Evolutionary conservation across 139 green algal genomes (phyloP).

Genomic region (Klebsormidium nitens): DNA sequence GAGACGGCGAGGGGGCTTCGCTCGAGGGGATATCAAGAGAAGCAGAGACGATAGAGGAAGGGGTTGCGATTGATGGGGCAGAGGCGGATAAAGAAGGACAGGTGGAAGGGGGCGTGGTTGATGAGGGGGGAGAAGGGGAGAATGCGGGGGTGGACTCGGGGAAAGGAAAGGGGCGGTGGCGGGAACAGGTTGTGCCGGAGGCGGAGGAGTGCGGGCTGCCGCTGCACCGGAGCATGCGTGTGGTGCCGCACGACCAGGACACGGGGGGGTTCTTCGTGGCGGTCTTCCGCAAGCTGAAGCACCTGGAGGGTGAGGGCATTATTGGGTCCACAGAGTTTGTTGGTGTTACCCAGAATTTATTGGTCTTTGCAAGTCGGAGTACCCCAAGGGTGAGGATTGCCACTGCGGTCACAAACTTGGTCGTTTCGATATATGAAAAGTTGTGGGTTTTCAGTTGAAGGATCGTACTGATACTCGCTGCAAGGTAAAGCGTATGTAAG

Average conservation of each 20-base stretch:
- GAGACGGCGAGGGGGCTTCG: background rate
- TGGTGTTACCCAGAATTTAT: too few relatives aligned
- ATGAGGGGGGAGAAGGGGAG: background rate
- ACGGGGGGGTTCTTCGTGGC: constrained; percentile 98
- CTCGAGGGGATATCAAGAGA: background rate
- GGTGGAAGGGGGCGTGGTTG: background rate
- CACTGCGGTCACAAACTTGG: background rate
- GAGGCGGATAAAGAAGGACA: constrained; percentile 13
- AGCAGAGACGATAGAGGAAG: background rate
- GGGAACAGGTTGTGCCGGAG: constrained; percentile 12
- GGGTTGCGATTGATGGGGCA: background rate
- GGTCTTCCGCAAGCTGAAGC: constrained; percentile 79
- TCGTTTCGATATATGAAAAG: background rate
- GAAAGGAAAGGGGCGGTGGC: background rate
- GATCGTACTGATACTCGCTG: too few relatives aligned
- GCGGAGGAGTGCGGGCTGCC: constrained; percentile 48
- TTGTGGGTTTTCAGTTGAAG: too few relatives aligned
- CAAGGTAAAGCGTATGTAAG: too few relatives aligned
- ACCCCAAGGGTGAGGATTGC: constrained; percentile 3
- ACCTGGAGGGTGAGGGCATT: constrained; percentile 12
- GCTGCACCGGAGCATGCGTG: constrained; percentile 88
- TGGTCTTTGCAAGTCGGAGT: too few relatives aligned
- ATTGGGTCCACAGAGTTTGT: too few relatives aligned
- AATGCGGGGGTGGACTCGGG: background rate
- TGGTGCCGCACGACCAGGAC: constrained; percentile 91